Evolutionary conservation across 164 flowering plant genomes (phyloP).

Genomic region (Stephania cephalantha): DNA sequence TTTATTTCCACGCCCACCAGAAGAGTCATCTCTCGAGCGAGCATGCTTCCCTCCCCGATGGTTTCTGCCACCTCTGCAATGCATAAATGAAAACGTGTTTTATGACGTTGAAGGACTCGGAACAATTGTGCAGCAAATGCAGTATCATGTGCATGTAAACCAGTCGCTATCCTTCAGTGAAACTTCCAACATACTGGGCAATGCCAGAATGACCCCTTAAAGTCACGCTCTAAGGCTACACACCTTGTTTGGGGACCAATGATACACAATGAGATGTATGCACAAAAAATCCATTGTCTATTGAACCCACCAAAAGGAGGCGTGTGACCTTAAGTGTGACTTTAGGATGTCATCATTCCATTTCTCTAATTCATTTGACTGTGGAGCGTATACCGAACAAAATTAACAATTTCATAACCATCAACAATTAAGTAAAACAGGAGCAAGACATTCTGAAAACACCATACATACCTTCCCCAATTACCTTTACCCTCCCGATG

Average conservation of each 20-base stretch:
- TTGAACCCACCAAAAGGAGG: too few species aligned
- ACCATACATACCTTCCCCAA: constrained; percentile 51
- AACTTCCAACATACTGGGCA: too few species aligned
- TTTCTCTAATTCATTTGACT: too few species aligned
- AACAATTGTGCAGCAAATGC: neutral
- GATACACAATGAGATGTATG: too few species aligned
- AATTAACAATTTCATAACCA: neutral
- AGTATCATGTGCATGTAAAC: too few species aligned
- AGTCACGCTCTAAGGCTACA: too few species aligned
- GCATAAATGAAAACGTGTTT: neutral
- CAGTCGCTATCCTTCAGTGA: too few species aligned
- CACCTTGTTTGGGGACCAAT: too few species aligned
- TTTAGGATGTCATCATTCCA: too few species aligned
- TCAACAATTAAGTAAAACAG: neutral
- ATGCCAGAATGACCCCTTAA: too few species aligned
- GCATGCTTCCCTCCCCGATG: constrained; percentile 39
- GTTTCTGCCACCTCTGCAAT: constrained; percentile 61
- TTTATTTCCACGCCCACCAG: constrained; percentile 47
- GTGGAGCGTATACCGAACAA: neutral
- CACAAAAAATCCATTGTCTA: too few species aligned
- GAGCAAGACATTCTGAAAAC: neutral
- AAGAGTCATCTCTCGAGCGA: constrained; percentile 37
- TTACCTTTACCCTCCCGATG: constrained; percentile 34
- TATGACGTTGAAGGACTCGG: neutral
- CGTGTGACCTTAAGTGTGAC: too few species aligned